A percentile compares a stretch with the other conserved stretches of the same genome.
Conservation (phyloP, 352 stramenopile species). For the Phytophthora pluvialis region DNA sequence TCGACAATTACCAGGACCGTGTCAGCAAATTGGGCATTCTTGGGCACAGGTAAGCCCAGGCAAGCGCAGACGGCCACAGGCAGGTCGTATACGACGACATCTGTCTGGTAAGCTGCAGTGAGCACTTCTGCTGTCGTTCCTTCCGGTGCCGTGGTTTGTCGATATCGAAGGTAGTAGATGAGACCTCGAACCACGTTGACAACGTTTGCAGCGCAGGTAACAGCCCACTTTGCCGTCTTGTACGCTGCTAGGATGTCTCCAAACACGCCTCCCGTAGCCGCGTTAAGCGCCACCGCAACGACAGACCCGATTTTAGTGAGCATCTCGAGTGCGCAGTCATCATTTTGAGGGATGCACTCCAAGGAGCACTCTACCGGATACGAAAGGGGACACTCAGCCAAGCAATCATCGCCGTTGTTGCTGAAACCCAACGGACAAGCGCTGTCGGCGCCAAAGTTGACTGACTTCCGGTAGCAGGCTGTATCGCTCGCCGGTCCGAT, state of each 20-base stretch:
- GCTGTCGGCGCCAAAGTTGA: conserved; percentile 1
- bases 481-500: conserved; percentile 16
- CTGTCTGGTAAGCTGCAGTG: conserved; percentile 15
- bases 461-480: conserved; percentile 1
- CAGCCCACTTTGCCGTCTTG: conserved; percentile 16
- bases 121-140: conserved; percentile 14
- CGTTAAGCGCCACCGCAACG: conserved; percentile 37
- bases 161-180: conserved; percentile 31
- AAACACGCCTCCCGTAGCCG: conserved; percentile 39
- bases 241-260: conserved; percentile 9
- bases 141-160: conserved; percentile 12
- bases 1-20: conserved; percentile 2
- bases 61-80: conserved; percentile 16
- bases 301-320: conserved; percentile 37
- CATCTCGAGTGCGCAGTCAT: conserved; percentile 3
- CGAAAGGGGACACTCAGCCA: conserved; percentile 44
- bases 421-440: conserved; percentile 16
- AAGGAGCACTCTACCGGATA: conserved; percentile 53
- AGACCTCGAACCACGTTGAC: conserved; percentile 10
- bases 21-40: not conserved
- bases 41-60: not conserved
- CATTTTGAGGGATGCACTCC: conserved; percentile 60
- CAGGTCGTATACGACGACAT: conserved; percentile 37
- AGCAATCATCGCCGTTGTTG: conserved; percentile 15
- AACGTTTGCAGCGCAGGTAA: conserved; percentile 23